Base-by-base conservation (phyloP, 1,284 basidiomycete species). In the Apiotrichum domesticum region DNA sequence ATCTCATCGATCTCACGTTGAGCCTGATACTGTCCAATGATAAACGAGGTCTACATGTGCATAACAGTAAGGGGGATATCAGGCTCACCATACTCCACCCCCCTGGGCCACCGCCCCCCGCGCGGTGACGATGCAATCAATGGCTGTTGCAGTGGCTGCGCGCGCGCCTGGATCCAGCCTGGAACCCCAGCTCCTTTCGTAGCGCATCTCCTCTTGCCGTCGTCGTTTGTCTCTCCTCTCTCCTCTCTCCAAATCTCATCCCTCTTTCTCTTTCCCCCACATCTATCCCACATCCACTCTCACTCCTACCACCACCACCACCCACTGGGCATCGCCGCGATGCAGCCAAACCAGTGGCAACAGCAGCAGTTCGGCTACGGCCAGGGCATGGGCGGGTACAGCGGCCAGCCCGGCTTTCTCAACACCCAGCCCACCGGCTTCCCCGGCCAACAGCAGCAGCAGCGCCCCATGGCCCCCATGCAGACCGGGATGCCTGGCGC, bases 381-480 rank as follows among this genome's bases (percentile, higher is more conserved):
- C 49, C 55, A 59, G 8, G 69, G 66, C 55, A 59, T 69, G 33
- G 67, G 70, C 48, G 66, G 62, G 51, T 67, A 66, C 68, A 67
- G 52, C 58, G 62, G 52, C 37, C 62, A 55, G 40, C 55, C 14
- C 52, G 52, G 47, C 14, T 63, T 59, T 53, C 46, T 70, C 34
- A 37, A 21, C n/a, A 44, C 70, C 41, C 72, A 74, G 57, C 66
- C 65, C 10, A 75, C 70, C 9, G 70, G 71, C 15, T 71, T 60
- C 56, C 62, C 54, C 7, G 47, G 47, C 35, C 60, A 62, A 8
- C 49, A 46, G 14, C 56, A 57, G 53, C 60, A 56, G 33, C 60
- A 61, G 66, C 83, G 82, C 65, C 81, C 84, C 33, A 75, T 81
- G 69, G 81, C 82, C 59, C 10, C 41, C 10, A 42, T 42, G 41